A percentile compares a stretch with the other conserved stretches of the same genome.
Evolutionary conservation across 768 basidiomycete species (phyloP).

Genomic region (Suillus americanus): DNA sequence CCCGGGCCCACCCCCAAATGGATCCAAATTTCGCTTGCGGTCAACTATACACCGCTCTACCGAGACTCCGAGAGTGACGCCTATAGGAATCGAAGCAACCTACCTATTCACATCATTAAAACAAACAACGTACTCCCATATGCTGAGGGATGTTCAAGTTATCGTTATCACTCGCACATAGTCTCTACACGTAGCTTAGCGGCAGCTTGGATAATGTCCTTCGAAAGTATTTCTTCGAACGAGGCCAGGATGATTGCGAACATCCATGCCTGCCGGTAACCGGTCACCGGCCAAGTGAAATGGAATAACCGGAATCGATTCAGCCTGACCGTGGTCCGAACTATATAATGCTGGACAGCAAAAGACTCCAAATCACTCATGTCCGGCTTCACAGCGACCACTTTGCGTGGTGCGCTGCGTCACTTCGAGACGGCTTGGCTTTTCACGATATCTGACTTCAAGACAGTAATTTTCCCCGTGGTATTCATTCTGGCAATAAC

Average conservation of each 20-base stretch:
- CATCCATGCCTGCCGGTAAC: background rate
- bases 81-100: background rate
- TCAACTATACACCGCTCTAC: background rate
- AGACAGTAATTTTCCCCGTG: conserved; percentile 34
- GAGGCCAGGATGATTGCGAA: background rate
- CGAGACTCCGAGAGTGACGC: too few relatives aligned
- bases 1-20: background rate
- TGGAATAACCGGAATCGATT: background rate
- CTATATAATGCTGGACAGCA: background rate
- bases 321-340: background rate
- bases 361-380: background rate
- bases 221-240: accelerated
- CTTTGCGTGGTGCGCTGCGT: background rate
- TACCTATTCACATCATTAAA: background rate
- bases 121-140: background rate
- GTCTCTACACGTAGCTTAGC: background rate
- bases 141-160: background rate
- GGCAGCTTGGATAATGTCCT: background rate
- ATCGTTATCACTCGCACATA: background rate
- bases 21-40: background rate
- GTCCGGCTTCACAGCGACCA: background rate
- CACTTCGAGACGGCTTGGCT: conserved; percentile 30
- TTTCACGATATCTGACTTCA: conserved; percentile 36
- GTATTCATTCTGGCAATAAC: conserved; percentile 17
- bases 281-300: background rate